These are phyloP conservation scores for Isabelozyma gotoi DNA, from an alignment of 805 yeast species.

Conservation along the genomic window DNA sequence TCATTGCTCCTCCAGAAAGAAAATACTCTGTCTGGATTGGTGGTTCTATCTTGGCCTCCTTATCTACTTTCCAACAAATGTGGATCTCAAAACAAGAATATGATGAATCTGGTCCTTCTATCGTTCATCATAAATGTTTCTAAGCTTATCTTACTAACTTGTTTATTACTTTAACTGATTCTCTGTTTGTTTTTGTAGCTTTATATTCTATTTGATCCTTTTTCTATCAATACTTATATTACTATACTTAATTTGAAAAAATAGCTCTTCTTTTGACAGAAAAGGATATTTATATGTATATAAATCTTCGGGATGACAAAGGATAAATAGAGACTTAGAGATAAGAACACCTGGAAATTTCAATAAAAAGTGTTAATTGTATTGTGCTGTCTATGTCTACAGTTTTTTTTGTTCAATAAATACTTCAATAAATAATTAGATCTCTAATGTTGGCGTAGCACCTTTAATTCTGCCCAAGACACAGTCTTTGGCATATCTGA, in stretches of 20 bases:
- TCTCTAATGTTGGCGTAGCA: conserved; percentile 38
- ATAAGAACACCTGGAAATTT: neutral
- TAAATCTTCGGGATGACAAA: neutral
- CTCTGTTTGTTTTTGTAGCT: neutral
- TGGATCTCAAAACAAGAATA: conserved; percentile 99
- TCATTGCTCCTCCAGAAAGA: conserved; percentile 99
- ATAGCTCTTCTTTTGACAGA: neutral
- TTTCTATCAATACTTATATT: neutral
- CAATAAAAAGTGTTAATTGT: neutral
- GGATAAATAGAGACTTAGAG: neutral
- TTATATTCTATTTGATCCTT: neutral
- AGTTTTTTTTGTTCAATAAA: neutral
- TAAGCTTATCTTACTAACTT: conserved; percentile 33
- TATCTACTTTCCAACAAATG: conserved; percentile 99
- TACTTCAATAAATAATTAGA: conserved; percentile 8
- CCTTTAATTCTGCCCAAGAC: conserved; percentile 56
- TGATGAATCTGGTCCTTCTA: conserved; percentile 99
- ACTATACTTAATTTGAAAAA: neutral
- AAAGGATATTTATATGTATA: neutral
- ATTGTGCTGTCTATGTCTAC: no score
- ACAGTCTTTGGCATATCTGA: conserved; percentile 46
- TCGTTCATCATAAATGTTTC: conserved; percentile 95
- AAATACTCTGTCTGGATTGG: conserved; percentile 99
- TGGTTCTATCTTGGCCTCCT: conserved; percentile 98
- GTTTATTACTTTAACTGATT: neutral